Evolutionary conservation across 2,329 filamentous ascomycete genomes (phyloP), one percentile per base, ranked within the genome.

Genomic region (Pseudogymnoascus sp.): DNA sequence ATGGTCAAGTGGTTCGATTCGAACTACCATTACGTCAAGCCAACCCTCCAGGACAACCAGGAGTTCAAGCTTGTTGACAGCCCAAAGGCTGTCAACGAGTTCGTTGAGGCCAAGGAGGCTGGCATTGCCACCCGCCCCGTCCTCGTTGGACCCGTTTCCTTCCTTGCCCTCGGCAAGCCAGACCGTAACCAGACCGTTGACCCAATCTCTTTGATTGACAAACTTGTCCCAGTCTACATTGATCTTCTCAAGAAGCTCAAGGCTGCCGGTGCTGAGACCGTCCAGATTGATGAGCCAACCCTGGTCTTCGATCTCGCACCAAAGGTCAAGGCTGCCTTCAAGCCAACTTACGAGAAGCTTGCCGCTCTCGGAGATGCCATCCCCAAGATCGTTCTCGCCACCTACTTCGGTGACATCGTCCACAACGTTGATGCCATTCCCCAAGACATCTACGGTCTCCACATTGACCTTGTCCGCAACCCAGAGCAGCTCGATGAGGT

Each of bases 1-100:
- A 99, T 99, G 95, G 95, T 99, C 74, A 99, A 99, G 86, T 99
- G 95, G 95, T 99, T 99, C 77, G 95, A 99, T 85, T 96, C 92
- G 70, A 99, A 99, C 89, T 99, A 99, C 88, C 95, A 97, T 86
- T 99, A 99, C 80, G 95, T 97, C 82, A 97, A 97, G 88, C 95
- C 95, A 69, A 97, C 95, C 68, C 87, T 99, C 71, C 92, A 97
- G 81, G 88, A 97, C 82, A 89, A 90, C 85, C 95, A 99, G 86
- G 88, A 85, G 75, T 99, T 99, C 88, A 93, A 89, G 81, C 91
- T 99, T 68, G 80, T 83, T 67, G 80, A 85, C 71, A 88, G 88
- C 79, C 92, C 95, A 78, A 99, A 99, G 89, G 92, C 95, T 72
- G 90, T 99, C 70, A 82, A 78, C 72, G 91, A 99, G 79, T 99